Evolutionary conservation across 768 basidiomycete genomes (phyloP).

Genomic region (Termitomyces sp.): DNA sequence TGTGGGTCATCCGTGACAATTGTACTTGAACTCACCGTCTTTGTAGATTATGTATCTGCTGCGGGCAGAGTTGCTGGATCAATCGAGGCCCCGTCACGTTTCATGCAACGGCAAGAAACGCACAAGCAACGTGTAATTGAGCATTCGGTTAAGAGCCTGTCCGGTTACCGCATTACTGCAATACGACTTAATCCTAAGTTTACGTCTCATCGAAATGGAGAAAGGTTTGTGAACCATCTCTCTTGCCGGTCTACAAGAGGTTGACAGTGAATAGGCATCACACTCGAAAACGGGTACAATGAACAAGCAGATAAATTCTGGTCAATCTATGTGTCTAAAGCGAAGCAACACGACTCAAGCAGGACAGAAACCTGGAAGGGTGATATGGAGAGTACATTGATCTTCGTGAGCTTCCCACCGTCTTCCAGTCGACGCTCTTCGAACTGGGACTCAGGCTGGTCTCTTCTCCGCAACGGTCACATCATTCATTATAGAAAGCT

Average conservation of each 20-base stretch:
- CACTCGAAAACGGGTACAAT: not conserved
- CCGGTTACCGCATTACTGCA: not conserved
- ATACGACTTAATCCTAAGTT: not conserved
- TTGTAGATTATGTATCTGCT: no score
- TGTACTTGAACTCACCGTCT: no score
- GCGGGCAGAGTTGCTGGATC: no score
- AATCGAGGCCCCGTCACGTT: no score
- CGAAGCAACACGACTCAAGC: not conserved
- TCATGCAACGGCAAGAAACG: no score
- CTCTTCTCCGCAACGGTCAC: conserved; percentile 35
- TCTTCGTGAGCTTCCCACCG: conserved; percentile 21
- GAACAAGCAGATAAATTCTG: conserved; percentile 4
- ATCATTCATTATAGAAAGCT: conserved; percentile 27
- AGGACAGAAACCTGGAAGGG: conserved; percentile 9
- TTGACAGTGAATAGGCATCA: not conserved
- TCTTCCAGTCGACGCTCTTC: not conserved
- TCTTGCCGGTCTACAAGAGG: not conserved
- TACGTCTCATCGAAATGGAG: not conserved
- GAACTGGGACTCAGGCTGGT: conserved; percentile 26
- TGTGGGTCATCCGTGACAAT: no score
- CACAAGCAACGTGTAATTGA: not conserved
- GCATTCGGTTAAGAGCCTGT: not conserved
- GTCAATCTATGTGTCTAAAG: conserved; percentile 5
- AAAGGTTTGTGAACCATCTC: not conserved
- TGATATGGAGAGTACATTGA: conserved; percentile 16